Conservation (phyloP, 768 basidiomycete species). For the Lyophyllum semitale region DNA sequence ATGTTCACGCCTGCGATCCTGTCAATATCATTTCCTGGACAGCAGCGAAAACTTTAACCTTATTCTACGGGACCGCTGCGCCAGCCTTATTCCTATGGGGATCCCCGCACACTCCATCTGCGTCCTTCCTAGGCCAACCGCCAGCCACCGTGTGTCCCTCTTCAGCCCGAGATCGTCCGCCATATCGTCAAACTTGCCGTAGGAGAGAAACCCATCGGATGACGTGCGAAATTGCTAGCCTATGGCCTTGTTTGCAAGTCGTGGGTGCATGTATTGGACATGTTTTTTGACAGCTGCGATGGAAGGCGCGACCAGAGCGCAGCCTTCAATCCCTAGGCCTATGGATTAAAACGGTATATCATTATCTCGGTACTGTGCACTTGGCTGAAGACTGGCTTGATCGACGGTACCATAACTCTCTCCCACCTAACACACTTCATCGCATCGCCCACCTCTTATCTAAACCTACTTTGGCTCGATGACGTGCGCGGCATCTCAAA, state of each 20-base stretch:
- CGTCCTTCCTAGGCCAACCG: too few species aligned
- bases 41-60: too few species aligned
- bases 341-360: too few species aligned
- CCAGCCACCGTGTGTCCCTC: background rate
- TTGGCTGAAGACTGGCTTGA: too few species aligned
- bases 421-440: background rate
- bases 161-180: background rate
- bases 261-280: slow-evolving; percentile 4
- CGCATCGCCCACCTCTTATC: background rate
- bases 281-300: background rate
- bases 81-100: too few species aligned
- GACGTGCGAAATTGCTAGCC: slow-evolving; percentile 3
- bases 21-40: too few species aligned
- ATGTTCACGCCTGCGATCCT: too few species aligned
- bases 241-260: slow-evolving; percentile 12
- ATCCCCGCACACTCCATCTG: too few species aligned
- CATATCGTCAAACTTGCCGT: background rate
- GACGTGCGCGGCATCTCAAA: background rate
- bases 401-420: background rate
- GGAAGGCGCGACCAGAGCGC: background rate
- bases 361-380: too few species aligned
- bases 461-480: background rate
- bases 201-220: background rate
- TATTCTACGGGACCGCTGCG: too few species aligned
- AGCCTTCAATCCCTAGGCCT: too few species aligned